A percentile compares a stretch with the other conserved stretches of the same genome.
These are phyloP conservation scores for Fraxinus nigra DNA, from an alignment of 305 asterid species.

Conservation along the genomic window DNA sequence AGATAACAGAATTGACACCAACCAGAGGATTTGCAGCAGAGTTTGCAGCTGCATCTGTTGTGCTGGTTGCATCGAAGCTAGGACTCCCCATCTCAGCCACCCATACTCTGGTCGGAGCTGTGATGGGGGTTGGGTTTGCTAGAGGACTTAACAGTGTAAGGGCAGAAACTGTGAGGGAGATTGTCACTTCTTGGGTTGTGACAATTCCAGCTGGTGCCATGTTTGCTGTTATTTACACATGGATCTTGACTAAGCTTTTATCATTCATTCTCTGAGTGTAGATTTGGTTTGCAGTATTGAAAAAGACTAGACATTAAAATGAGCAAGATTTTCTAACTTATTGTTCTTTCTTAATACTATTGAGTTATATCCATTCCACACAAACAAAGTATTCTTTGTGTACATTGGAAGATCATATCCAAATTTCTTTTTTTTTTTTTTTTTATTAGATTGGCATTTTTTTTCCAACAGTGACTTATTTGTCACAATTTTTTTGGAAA, in stretches of 20 bases:
- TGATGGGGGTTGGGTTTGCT: constrained; percentile 95
- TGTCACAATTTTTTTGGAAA: background rate
- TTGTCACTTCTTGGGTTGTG: constrained; percentile 83
- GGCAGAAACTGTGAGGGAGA: constrained; percentile 89
- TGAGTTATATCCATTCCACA: background rate
- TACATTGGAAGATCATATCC: background rate
- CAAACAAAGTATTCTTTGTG: constrained; percentile 28
- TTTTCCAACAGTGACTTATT: constrained; percentile 19
- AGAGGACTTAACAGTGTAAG: constrained; percentile 84
- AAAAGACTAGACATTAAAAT: background rate
- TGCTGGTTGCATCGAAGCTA: constrained; percentile 73
- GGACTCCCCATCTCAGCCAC: constrained; percentile 94
- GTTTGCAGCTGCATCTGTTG: constrained; percentile 93
- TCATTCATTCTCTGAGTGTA: constrained; percentile 45
- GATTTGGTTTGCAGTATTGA: background rate
- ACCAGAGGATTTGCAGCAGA: constrained; percentile 95
- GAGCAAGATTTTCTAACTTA: background rate
- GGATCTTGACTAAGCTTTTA: constrained; percentile 72
- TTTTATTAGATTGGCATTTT: constrained; percentile 5
- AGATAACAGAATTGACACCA: constrained; percentile 86
- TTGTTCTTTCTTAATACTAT: background rate
- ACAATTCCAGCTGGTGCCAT: constrained; percentile 82
- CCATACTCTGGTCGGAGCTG: constrained; percentile 92
- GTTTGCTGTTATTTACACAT: constrained; percentile 74
- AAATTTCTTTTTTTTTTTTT: background rate